A percentile compares a stretch with the other conserved stretches of the same genome.
Evolutionary conservation across 495 filamentous ascomycete species (phyloP).

Genomic region (Penicillium taxi): DNA sequence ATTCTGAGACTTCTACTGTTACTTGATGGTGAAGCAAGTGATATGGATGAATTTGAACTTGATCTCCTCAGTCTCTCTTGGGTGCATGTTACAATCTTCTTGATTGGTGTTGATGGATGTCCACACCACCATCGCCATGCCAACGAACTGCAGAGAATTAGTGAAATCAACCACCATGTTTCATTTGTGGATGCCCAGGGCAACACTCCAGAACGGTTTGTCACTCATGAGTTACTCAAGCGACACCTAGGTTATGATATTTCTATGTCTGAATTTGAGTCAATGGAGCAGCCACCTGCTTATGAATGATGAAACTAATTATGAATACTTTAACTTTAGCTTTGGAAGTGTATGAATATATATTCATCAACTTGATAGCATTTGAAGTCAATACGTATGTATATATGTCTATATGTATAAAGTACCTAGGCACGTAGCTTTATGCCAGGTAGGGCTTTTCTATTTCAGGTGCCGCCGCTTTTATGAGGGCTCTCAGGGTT

Average conservation of each 20-base stretch:
- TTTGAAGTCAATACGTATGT: no score
- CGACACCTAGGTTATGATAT: slow-evolving; percentile 40
- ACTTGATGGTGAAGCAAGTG: slow-evolving; percentile 39
- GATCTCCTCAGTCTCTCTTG: slow-evolving; percentile 38
- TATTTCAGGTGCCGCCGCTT: no score
- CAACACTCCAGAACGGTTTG: slow-evolving; percentile 37
- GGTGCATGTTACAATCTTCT: slow-evolving; percentile 43
- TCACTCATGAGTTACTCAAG: slow-evolving; percentile 43
- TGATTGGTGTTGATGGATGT: slow-evolving; percentile 43
- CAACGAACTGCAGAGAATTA: slow-evolving; percentile 40
- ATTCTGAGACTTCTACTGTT: slow-evolving; percentile 37
- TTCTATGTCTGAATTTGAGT: slow-evolving; percentile 35
- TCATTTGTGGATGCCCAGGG: slow-evolving; percentile 45
- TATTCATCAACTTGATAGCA: no score
- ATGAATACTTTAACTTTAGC: no score
- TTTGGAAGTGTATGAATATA: no score
- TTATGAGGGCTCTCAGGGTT: no score
- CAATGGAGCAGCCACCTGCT: slow-evolving; percentile 11
- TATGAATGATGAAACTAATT: no score
- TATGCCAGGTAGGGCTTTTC: no score
- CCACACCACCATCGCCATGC: slow-evolving; percentile 43
- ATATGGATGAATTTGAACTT: slow-evolving; percentile 46
- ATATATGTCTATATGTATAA: no score
- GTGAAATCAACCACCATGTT: slow-evolving; percentile 39
- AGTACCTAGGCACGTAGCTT: no score